Base-by-base conservation (phyloP, 2,329 filamentous ascomycete species). In the Didymella sp. region DNA sequence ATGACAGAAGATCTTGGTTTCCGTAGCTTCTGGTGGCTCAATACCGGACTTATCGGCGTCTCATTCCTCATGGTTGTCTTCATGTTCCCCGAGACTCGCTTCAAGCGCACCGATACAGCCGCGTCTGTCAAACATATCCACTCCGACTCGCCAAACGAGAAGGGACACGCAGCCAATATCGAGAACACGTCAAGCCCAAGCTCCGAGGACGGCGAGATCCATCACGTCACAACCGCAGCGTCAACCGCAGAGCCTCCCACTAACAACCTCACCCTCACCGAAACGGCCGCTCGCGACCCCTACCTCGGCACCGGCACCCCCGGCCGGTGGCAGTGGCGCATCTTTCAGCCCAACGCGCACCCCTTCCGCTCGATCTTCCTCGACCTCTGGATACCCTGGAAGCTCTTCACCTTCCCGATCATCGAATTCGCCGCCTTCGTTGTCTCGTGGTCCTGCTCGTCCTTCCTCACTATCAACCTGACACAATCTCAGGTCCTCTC, bases 21-120 rank as follows among this genome's bases (percentile, higher is more conserved):
- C 83, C 77, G 84, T 24, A 85, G 77, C 65, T 89, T 89, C 70
- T 89, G 85, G 84, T 89, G 86, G 86, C 77, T 89, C 60, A 87
- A 88, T 60, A 82, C 84, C 2, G 86, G 70, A 1, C 47, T 88
- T 1, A 72, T 86, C 2, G 81, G 75, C 1, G 65, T 83, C 3
- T 80, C 80, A 0, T 73, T 83, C 21, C 27, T 86, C 4, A 76
- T 85, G 67, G 78, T 82, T 30, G 69, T 87, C 25, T 85, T 87
- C 67, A 76, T 85, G 64, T 88, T 88, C 63, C 87, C 87, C 0
- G 86, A 89, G 69, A 88, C 86, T 0, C 84, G 83, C 59, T 89
- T 81, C 75, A 80, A 83, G 52, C 82, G 86, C 12, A 56, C 60
- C 3, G 76, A 80, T 49, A 72, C 71, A 11, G 70, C 74, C 19